Evolutionary conservation across 306 rosid genomes (phyloP).

Genomic region (Cucumis melo): DNA sequence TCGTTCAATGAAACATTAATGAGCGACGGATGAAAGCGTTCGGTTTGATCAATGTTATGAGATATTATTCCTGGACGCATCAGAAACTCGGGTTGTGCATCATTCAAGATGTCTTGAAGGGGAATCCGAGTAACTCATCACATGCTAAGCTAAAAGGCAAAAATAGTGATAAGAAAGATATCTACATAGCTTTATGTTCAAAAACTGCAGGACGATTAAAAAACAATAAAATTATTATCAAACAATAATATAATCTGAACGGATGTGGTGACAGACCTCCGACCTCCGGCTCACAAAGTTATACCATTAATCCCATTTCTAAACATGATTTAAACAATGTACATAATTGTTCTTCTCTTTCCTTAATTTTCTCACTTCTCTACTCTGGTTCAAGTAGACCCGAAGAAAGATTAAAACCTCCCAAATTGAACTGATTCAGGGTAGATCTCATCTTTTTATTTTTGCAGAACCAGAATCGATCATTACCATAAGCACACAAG

Average conservation of each 20-base stretch:
- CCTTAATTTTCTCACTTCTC: not conserved
- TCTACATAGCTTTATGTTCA: not conserved
- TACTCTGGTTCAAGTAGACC: not conserved
- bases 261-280: not conserved
- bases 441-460: not conserved
- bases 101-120: slow-evolving; percentile 26
- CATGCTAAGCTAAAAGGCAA: not conserved
- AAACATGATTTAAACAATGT: not conserved
- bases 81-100: slow-evolving; percentile 58
- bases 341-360: not conserved
- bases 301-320: not conserved
- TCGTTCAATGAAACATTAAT: not conserved
- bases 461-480: not conserved
- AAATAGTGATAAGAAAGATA: not conserved
- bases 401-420: not conserved
- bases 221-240: not conserved
- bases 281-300: not conserved
- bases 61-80: slow-evolving; percentile 13
- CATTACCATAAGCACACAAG: not conserved
- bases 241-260: no score
- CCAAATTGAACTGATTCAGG: not conserved
- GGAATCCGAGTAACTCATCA: slow-evolving; percentile 43
- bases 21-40: not conserved
- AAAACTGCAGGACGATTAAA: not conserved
- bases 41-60: not conserved